Evolutionary conservation across 1,284 basidiomycete species (phyloP).

Genomic region (Malassezia nana): DNA sequence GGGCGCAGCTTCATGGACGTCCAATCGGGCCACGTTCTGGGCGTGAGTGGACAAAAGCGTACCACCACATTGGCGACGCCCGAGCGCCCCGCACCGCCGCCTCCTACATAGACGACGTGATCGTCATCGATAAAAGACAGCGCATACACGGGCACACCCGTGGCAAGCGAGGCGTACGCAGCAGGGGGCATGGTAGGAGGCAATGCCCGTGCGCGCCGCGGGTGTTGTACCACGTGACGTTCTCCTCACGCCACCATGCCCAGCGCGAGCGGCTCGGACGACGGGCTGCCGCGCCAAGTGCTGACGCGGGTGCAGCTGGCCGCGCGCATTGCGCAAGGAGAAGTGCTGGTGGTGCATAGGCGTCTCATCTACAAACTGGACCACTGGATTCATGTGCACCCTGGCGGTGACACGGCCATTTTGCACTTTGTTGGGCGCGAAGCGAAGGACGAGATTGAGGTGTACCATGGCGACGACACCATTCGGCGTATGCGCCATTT

Average conservation of each 20-base stretch:
- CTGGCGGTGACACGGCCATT: slow-evolving; percentile 78
- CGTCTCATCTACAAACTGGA: slow-evolving; percentile 71
- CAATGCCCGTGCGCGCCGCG: neutral
- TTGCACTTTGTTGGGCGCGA: slow-evolving; percentile 94
- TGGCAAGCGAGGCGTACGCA: slow-evolving; percentile 21
- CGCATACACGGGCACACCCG: slow-evolving; percentile 41
- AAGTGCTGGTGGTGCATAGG: slow-evolving; percentile 69
- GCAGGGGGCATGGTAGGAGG: slow-evolving; percentile 19
- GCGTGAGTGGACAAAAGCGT: slow-evolving; percentile 6
- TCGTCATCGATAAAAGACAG: slow-evolving; percentile 30
- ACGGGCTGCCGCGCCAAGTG: slow-evolving; percentile 6
- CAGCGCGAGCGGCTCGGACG: neutral
- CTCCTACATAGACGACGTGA: slow-evolving; percentile 39
- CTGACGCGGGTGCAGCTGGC: slow-evolving; percentile 36
- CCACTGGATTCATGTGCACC: slow-evolving; percentile 70
- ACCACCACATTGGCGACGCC: slow-evolving; percentile 42
- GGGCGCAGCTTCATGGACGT: neutral
- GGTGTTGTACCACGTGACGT: neutral
- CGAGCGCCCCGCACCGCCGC: slow-evolving; percentile 38
- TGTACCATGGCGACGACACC: slow-evolving; percentile 70
- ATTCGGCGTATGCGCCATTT: slow-evolving; percentile 59
- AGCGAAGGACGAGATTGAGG: slow-evolving; percentile 85
- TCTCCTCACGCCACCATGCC: neutral
- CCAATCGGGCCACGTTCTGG: neutral
- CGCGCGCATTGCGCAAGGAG: slow-evolving; percentile 37